Base-by-base conservation (phyloP, 768 basidiomycete genomes). In the Lactifluus piperatus region DNA sequence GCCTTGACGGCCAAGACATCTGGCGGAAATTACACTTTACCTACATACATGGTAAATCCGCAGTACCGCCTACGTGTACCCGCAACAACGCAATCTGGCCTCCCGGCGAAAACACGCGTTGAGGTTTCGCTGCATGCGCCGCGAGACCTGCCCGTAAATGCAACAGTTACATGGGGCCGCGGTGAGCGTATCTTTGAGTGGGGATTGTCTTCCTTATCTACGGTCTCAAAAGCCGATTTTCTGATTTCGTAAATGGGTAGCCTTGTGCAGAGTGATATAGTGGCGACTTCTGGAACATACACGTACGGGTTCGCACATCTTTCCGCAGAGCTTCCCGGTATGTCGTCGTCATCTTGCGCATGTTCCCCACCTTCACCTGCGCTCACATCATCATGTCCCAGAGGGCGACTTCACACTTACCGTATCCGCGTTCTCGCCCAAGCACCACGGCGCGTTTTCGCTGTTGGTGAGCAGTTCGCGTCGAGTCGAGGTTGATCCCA, bases 41-140 rank as follows among this genome's bases (percentile, higher is more conserved):
- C 90, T 0, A 85, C 87, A 0, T 97, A 88, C 71, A 88, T 95
- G 84, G 71, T 81, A 50, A 98, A 97, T 68, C 94, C 94, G 0
- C 92, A 97, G 67, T 97, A 91, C 71, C 78, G 79, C 56, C 74
- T 97, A 14, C 77, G 72, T 7, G 72, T 95, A 20, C 73, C 77
- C 54, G 73, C 80, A 4, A 62, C 20, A 13, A 56, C 9, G 18
- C 44, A 47, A 27, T 37, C 34, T 4, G 62, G 62, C 1, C 60
- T 64, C 27, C 59, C 54, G 5, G 27, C 45, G 26, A 83, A 77
- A 65, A 72, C 76, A 7, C 70, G 69, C 9, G 67, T 81, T 9
- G 67, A 74, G 8, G 57, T 88, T 32, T 74, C 73, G 2, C 66
- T 85, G 34, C 79, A 80, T 46, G 81, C 81, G 1, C 76, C 78